Conservation (phyloP, 768 basidiomycete genomes). For the Tricholoma terreum region DNA sequence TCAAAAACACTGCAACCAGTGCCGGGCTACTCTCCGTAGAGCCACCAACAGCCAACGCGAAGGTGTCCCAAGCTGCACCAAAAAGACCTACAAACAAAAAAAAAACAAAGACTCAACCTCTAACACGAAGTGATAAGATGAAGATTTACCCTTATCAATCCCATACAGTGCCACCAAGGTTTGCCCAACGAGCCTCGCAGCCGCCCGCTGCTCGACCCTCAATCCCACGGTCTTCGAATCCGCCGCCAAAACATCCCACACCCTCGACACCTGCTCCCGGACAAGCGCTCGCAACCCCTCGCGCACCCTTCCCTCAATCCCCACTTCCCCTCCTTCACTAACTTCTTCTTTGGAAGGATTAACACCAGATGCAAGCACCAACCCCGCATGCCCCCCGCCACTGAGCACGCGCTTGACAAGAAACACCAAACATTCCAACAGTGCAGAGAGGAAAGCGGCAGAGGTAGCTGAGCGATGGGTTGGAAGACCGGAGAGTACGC, state of each 20-base stretch:
- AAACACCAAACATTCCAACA: constrained; percentile 70
- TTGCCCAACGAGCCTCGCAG: constrained; percentile 44
- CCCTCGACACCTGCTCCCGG: constrained; percentile 39
- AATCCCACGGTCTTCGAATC: constrained; percentile 30
- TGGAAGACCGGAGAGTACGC: constrained; percentile 53
- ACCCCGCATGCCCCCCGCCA: constrained; percentile 9
- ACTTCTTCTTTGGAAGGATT: neutral
- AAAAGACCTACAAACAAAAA: constrained; percentile 40
- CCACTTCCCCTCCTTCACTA: neutral
- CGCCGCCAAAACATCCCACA: constrained; percentile 47
- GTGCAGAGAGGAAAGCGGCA: constrained; percentile 63
- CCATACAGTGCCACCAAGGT: constrained; percentile 33
- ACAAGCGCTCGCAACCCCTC: constrained; percentile 32
- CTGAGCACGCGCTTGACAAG: constrained; percentile 43
- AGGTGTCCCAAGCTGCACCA: constrained; percentile 43
- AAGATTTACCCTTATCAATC: constrained; percentile 22
- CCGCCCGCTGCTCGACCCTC: constrained; percentile 43
- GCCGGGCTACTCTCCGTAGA: constrained; percentile 19
- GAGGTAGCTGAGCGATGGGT: constrained; percentile 45
- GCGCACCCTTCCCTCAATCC: neutral
- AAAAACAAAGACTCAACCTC: neutral
- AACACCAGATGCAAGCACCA: neutral
- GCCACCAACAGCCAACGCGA: constrained; percentile 30
- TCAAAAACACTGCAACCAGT: constrained; percentile 46
- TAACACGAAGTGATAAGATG: neutral